Evolutionary conservation across 2,329 filamentous ascomycete species (phyloP).

Genomic region (Shiraia bambusicola): DNA sequence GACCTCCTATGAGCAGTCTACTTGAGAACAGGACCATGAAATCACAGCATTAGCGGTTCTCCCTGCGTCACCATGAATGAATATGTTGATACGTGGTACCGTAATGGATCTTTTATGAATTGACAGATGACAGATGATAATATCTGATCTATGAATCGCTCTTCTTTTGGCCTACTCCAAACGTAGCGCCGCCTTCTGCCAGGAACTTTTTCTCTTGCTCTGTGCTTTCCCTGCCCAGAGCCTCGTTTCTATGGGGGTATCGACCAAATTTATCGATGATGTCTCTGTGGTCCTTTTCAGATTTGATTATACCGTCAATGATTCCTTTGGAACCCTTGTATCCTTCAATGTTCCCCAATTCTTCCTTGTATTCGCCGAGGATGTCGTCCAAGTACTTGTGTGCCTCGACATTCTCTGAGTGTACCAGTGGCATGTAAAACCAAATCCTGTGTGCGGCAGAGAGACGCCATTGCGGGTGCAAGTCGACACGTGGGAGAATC

Average conservation of each 20-base stretch:
- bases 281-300: slow-evolving; percentile 51
- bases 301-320: slow-evolving; percentile 36
- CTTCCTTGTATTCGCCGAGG: slow-evolving; percentile 35
- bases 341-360: slow-evolving; percentile 33
- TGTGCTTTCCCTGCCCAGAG: slow-evolving; percentile 53
- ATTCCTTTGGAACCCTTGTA: slow-evolving; percentile 33
- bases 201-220: slow-evolving; percentile 55
- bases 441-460: slow-evolving; percentile 52
- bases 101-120: too few species aligned
- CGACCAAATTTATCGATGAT: slow-evolving; percentile 58
- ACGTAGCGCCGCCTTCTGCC: slow-evolving; percentile 47
- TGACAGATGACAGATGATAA: too few species aligned
- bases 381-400: slow-evolving; percentile 47
- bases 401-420: slow-evolving; percentile 54
- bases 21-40: too few species aligned
- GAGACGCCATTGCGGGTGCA: slow-evolving; percentile 29
- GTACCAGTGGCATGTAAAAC: slow-evolving; percentile 63
- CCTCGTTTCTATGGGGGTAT: slow-evolving; percentile 61
- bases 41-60: too few species aligned
- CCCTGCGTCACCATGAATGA: too few species aligned
- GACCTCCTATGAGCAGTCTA: too few species aligned
- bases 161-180: slow-evolving; percentile 36
- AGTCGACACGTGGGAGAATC: slow-evolving; percentile 28
- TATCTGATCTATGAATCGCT: slow-evolving; percentile 18
- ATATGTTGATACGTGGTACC: too few species aligned